Evolutionary conservation across 371 early-diverging fungal genomes (phyloP).

Genomic region (Gilbertella persicaria): DNA sequence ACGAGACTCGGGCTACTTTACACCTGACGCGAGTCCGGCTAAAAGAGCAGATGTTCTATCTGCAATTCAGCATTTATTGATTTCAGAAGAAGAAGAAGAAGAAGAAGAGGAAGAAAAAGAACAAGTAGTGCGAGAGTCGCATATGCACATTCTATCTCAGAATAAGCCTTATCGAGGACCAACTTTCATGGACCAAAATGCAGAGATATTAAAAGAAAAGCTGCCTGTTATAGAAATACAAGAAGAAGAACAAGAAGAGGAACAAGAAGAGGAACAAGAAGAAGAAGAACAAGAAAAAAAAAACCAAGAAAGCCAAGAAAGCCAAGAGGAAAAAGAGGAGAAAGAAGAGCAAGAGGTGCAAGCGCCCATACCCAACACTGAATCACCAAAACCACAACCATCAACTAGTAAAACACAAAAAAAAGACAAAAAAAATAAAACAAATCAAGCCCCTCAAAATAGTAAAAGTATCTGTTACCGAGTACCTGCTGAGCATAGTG

Average conservation of each 20-base stretch:
- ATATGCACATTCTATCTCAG: neutral
- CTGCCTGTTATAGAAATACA: neutral
- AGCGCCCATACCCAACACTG: too few relatives aligned
- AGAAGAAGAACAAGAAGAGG: slow-evolving; percentile 4
- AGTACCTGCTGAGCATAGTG: slow-evolving; percentile 16
- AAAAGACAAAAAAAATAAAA: neutral
- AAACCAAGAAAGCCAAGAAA: neutral
- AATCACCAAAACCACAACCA: too few relatives aligned
- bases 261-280: too few relatives aligned
- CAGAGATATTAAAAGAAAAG: neutral
- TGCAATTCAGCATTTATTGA: slow-evolving; percentile 8
- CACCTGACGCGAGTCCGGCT: slow-evolving; percentile 4
- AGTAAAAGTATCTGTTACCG: slow-evolving; percentile 12
- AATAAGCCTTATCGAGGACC: neutral
- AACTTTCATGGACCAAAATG: neutral
- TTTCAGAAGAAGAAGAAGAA: neutral
- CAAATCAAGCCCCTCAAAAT: neutral
- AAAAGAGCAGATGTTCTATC: neutral
- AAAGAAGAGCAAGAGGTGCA: too few relatives aligned
- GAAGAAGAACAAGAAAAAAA: too few relatives aligned
- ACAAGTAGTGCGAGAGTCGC: neutral
- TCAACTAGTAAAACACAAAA: too few relatives aligned
- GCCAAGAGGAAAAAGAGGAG: too few relatives aligned
- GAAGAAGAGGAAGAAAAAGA: neutral
- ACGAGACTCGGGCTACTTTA: slow-evolving; percentile 23